Percentiles rank a stretch among this genome's conserved stretches.
Conservation (phyloP, 2,329 filamentous ascomycete species). For the Nemania sp. region DNA sequence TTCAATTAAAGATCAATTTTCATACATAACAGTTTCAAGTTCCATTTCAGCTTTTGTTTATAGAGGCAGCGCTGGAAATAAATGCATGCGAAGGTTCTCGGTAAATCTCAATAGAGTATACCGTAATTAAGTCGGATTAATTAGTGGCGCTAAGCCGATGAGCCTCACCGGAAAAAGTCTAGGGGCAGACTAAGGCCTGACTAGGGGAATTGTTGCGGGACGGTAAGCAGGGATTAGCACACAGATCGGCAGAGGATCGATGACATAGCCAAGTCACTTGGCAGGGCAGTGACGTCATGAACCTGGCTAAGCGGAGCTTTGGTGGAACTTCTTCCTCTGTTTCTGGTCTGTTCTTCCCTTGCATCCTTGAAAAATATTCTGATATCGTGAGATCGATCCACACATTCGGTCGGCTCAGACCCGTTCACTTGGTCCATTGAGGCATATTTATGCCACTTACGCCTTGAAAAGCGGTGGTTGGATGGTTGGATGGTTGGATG, state of each 20-base stretch:
- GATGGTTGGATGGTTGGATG: too few species aligned
- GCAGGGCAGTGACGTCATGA: slow-evolving; percentile 8
- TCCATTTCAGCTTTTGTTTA: too few species aligned
- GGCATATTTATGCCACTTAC: slow-evolving; percentile 7
- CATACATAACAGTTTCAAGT: too few species aligned
- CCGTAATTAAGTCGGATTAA: too few species aligned
- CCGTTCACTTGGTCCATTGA: slow-evolving; percentile 12
- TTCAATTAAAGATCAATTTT: too few species aligned
- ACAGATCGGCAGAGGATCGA: slow-evolving; percentile 8
- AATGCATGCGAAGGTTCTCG: too few species aligned
- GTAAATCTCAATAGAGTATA: too few species aligned
- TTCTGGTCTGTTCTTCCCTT: too few species aligned
- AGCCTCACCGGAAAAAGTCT: background rate
- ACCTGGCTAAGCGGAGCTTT: background rate
- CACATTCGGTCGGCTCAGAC: slow-evolving; percentile 7
- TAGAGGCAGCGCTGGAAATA: too few species aligned
- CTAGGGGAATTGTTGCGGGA: background rate
- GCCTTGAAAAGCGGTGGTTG: background rate
- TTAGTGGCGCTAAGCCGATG: too few species aligned
- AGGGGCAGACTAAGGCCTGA: background rate
- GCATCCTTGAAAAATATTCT: slow-evolving; percentile 15
- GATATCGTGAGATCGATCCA: slow-evolving; percentile 15
- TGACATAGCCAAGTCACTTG: slow-evolving; percentile 25
- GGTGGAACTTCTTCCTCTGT: slow-evolving; percentile 15
- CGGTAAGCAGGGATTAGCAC: slow-evolving; percentile 7